Evolutionary conservation across 805 yeast species (phyloP).

Genomic region (Saccharomycopsis oosterbeekiorum): DNA sequence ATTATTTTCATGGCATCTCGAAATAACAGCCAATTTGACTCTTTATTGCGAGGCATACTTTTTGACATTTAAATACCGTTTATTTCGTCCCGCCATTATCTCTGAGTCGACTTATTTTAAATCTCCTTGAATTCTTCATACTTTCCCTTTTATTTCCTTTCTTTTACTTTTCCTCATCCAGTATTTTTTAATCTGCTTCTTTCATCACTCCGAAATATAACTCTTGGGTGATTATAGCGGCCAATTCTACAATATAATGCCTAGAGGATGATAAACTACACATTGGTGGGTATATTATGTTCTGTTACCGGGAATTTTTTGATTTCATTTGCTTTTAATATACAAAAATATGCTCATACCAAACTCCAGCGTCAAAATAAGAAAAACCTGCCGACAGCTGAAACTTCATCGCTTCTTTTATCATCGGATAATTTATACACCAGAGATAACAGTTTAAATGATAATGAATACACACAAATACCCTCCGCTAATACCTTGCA

Average conservation of each 20-base stretch:
- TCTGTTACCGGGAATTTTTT: conserved; percentile 31
- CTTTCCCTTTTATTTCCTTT: too few relatives aligned
- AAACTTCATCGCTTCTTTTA: not conserved
- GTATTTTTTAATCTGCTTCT: too few relatives aligned
- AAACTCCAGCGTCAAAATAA: conserved; percentile 19
- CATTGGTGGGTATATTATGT: conserved; percentile 26
- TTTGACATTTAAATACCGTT: too few relatives aligned
- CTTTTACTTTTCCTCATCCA: too few relatives aligned
- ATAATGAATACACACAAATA: conserved; percentile 14
- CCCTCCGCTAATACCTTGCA: conserved; percentile 9
- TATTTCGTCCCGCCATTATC: too few relatives aligned
- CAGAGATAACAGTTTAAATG: not conserved
- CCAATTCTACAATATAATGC: not conserved
- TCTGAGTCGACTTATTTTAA: too few relatives aligned
- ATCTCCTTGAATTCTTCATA: too few relatives aligned
- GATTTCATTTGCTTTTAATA: conserved; percentile 30
- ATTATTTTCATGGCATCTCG: too few relatives aligned
- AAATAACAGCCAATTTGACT: too few relatives aligned
- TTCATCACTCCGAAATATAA: too few relatives aligned
- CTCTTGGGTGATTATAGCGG: not conserved
- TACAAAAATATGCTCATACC: conserved; percentile 32
- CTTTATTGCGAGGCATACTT: too few relatives aligned
- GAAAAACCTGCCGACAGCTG: not conserved
- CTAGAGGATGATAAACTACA: conserved; percentile 11
- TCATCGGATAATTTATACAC: not conserved